Conservation (phyloP, 352 stramenopile genomes). For the Pythium phragmitis region DNA sequence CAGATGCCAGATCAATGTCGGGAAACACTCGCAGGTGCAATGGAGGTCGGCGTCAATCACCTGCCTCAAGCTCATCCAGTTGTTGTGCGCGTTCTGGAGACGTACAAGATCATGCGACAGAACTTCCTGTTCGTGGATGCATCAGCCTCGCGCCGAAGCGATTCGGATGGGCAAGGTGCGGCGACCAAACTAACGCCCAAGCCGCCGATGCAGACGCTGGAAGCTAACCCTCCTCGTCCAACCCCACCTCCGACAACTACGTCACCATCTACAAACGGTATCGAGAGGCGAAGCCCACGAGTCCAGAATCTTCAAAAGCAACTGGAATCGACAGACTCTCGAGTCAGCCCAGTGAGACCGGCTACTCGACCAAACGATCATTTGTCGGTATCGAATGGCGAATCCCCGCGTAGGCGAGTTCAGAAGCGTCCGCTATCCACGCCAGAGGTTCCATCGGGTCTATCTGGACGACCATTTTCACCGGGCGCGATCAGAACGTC, state of each 20-base stretch:
- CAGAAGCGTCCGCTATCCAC: slow-evolving; percentile 41
- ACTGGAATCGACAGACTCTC: neutral
- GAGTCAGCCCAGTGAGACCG: slow-evolving; percentile 26
- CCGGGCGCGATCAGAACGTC: slow-evolving; percentile 51
- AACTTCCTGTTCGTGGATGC: slow-evolving; percentile 53
- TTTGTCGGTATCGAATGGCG: slow-evolving; percentile 5
- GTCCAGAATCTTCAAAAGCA: slow-evolving; percentile 26
- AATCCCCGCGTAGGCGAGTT: slow-evolving; percentile 41
- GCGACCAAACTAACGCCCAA: slow-evolving; percentile 6
- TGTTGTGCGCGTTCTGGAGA: slow-evolving; percentile 54
- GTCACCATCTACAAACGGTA: neutral
- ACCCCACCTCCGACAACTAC: slow-evolving; percentile 1
- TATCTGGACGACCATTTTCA: slow-evolving; percentile 41
- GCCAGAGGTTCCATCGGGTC: slow-evolving; percentile 30
- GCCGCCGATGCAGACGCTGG: neutral
- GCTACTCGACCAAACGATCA: slow-evolving; percentile 16
- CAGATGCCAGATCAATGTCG: slow-evolving; percentile 61
- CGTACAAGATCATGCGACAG: slow-evolving; percentile 69
- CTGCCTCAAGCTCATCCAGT: slow-evolving; percentile 54
- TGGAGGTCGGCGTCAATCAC: slow-evolving; percentile 58
- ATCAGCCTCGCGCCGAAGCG: neutral
- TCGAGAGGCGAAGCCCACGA: slow-evolving; percentile 23
- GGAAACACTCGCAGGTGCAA: slow-evolving; percentile 52
- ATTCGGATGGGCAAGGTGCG: neutral
- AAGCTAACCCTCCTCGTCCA: slow-evolving; percentile 5